Conservation (phyloP, 139 green algal species). For the Pseudopediastrum boryanum region DNA sequence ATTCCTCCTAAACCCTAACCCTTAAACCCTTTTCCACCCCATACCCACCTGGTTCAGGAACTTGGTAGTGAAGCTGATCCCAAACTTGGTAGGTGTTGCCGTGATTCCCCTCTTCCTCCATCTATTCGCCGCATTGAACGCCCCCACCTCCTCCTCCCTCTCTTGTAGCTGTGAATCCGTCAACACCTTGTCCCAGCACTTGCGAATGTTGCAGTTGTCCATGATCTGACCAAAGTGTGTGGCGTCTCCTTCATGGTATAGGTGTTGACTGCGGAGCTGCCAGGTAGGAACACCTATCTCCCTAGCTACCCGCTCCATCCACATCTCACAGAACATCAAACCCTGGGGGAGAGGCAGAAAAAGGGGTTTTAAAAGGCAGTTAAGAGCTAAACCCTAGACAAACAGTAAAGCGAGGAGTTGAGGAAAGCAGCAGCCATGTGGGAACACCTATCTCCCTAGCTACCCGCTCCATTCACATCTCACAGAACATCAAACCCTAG, state of each 20-base stretch:
- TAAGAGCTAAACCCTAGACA: too few species aligned
- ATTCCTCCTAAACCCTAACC: too few species aligned
- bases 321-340: constrained; percentile 85
- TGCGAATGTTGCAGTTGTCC: constrained; percentile 43
- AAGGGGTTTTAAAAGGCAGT: too few species aligned
- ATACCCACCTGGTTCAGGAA: constrained; percentile 91
- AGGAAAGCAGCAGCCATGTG: neutral
- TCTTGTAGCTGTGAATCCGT: too few species aligned
- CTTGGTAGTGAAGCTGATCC: constrained; percentile 92
- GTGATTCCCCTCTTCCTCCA: constrained; percentile 91
- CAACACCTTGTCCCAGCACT: constrained; percentile 64
- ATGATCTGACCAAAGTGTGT: constrained; percentile 87
- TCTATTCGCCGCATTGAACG: too few species aligned
- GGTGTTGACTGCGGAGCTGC: constrained; percentile 58
- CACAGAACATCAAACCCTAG: constrained; percentile 80
- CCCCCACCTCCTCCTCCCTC: too few species aligned
- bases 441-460: constrained; percentile 1
- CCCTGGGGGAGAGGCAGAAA: constrained; percentile 47
- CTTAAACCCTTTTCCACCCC: neutral
- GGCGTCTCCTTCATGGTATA: constrained; percentile 85
- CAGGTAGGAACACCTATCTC: neutral
- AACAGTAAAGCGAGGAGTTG: too few species aligned
- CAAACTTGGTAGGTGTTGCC: constrained; percentile 94
- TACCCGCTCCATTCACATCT: constrained; percentile 88
- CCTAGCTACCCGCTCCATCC: constrained; percentile 77